Percentiles rank a stretch among this genome's conserved stretches.
Conservation (phyloP, 306 rosid species). For the Castanea mollissima region DNA sequence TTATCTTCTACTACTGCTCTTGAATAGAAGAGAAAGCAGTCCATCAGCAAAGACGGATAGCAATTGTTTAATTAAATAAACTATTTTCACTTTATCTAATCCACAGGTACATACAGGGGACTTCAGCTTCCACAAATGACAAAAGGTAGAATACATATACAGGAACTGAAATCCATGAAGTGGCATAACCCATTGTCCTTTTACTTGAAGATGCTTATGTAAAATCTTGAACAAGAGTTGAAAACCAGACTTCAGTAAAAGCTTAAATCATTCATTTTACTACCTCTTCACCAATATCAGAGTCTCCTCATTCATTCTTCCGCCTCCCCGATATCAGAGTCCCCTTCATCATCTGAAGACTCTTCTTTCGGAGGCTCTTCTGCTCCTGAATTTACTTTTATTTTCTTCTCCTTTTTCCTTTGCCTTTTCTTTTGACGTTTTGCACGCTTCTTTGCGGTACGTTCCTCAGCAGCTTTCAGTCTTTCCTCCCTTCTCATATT, state of each 20-base stretch:
- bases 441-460: constrained; percentile 75
- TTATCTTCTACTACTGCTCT: neutral
- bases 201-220: neutral
- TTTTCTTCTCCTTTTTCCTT: constrained; percentile 71
- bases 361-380: constrained; percentile 51
- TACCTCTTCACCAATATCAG: too few species aligned
- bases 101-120: neutral
- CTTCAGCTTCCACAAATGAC: neutral
- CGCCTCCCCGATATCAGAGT: constrained; percentile 50
- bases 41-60: neutral
- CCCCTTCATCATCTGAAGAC: constrained; percentile 54
- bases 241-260: constrained; percentile 10
- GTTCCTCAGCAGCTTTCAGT: constrained; percentile 79
- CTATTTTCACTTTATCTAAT: neutral
- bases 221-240: neutral
- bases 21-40: neutral
- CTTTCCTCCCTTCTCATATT: constrained; percentile 81
- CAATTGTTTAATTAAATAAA: neutral
- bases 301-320: constrained; percentile 32
- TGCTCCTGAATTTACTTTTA: constrained; percentile 43
- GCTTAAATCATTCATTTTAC: neutral
- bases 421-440: constrained; percentile 91
- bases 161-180: neutral
- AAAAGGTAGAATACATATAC: neutral
- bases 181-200: neutral